Evolutionary conservation across 2,329 filamentous ascomycete genomes (phyloP).

Genomic region (Aspergillus ochraceoroseus): DNA sequence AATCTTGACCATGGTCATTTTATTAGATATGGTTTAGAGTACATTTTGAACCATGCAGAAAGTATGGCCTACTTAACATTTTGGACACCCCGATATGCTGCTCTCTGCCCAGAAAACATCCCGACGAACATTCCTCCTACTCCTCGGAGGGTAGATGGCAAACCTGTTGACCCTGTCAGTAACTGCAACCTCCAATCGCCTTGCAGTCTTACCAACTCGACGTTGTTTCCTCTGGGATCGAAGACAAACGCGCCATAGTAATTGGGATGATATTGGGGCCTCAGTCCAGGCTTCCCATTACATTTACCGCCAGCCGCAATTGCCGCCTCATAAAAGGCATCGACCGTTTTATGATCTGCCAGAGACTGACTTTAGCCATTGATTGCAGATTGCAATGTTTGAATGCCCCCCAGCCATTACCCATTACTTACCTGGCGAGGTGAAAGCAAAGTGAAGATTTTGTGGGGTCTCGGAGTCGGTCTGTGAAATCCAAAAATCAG

Average conservation of each 20-base stretch:
- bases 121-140: no score
- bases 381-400: no score
- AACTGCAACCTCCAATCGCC: background rate
- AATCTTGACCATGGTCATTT: no score
- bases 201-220: conserved; percentile 38
- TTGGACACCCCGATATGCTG: no score
- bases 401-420: background rate
- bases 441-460: conserved; percentile 26
- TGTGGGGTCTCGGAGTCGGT: conserved; percentile 8
- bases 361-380: no score
- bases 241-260: conserved; percentile 52
- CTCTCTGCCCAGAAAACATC: no score
- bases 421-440: conserved; percentile 20
- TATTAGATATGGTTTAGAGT: no score
- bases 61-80: no score
- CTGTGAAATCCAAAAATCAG: conserved; percentile 31
- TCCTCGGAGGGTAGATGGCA: conserved; percentile 6
- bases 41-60: no score
- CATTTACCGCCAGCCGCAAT: conserved; percentile 45
- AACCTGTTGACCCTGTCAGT: conserved; percentile 1
- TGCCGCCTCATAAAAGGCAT: conserved; percentile 45
- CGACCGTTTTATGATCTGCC: conserved; percentile 43
- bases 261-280: conserved; percentile 43
- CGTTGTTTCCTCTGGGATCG: conserved; percentile 52
- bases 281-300: conserved; percentile 48